Evolutionary conservation across 202 grass and related monocot species (phyloP).

Genomic region (Elaeis oleifera): DNA sequence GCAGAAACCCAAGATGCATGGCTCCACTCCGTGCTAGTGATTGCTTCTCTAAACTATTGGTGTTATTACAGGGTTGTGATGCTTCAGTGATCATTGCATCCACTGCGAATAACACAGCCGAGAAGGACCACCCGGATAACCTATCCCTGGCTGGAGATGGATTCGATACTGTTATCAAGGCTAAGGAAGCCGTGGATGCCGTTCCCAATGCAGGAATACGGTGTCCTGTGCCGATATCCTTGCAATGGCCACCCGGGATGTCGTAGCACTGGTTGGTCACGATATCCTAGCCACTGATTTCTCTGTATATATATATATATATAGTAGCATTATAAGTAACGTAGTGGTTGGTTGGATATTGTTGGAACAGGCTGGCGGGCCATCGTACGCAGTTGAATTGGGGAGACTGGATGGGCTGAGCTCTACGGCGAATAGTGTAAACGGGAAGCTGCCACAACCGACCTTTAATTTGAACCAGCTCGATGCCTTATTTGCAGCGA

Average conservation of each 20-base stretch:
- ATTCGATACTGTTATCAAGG: conserved; percentile 56
- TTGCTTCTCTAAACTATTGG: no score
- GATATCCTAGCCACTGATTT: neutral
- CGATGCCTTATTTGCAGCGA: conserved; percentile 49
- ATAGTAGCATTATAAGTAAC: no score
- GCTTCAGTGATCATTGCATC: conserved; percentile 55
- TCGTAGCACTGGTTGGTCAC: conserved; percentile 33
- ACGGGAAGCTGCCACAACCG: conserved; percentile 69
- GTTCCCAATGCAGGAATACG: conserved; percentile 26
- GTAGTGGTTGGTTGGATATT: no score
- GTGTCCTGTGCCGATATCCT: conserved; percentile 73
- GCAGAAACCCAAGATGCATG: neutral
- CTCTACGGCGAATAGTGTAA: conserved; percentile 47
- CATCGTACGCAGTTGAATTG: conserved; percentile 66
- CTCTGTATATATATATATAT: no score
- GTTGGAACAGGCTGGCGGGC: conserved; percentile 51
- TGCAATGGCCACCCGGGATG: conserved; percentile 49
- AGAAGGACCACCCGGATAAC: conserved; percentile 64
- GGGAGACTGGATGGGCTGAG: conserved; percentile 81
- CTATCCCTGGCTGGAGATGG: conserved; percentile 72
- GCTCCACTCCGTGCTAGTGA: no score
- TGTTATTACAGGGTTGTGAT: conserved; percentile 44
- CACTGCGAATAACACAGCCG: conserved; percentile 37
- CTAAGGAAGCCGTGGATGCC: conserved; percentile 51
- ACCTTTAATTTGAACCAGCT: conserved; percentile 63